Evolutionary conservation across 164 flowering plant species (phyloP).

Genomic region (Tetrastigma voinierianum): DNA sequence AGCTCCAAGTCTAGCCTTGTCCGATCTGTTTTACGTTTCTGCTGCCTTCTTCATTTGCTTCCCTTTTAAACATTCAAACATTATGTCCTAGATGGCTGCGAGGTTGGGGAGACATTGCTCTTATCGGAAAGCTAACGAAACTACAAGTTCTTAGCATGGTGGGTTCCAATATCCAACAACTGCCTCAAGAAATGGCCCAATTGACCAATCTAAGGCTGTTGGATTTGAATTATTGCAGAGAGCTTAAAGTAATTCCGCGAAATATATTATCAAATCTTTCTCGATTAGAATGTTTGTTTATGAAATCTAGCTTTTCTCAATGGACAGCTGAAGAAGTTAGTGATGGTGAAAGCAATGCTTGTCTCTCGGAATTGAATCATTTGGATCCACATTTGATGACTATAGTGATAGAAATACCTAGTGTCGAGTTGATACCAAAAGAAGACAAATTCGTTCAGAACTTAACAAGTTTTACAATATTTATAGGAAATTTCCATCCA

Average conservation of each 20-base stretch:
- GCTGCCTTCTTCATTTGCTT: conserved; percentile 3
- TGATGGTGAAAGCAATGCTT: conserved; percentile 15
- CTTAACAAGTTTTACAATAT: background rate
- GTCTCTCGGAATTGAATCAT: conserved; percentile 9
- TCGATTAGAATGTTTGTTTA: conserved; percentile 19
- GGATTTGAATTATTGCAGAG: conserved; percentile 7
- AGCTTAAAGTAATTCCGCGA: conserved; percentile 4
- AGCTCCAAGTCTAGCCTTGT: conserved; percentile 19
- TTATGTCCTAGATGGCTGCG: conserved; percentile 10
- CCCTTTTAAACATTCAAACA: conserved; percentile 9
- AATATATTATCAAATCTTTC: conserved; percentile 9
- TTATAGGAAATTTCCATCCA: conserved; percentile 15
- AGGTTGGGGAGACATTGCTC: background rate
- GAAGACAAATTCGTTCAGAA: background rate
- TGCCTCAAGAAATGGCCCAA: conserved; percentile 19
- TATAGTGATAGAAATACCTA: background rate
- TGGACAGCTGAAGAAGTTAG: conserved; percentile 14
- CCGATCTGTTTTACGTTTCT: background rate
- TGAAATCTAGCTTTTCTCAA: conserved; percentile 1
- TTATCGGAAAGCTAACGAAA: conserved; percentile 11
- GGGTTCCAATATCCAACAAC: background rate
- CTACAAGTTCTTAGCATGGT: conserved; percentile 16
- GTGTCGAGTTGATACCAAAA: background rate
- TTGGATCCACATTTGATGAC: background rate
- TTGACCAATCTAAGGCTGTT: conserved; percentile 13